Conservation (phyloP, 768 basidiomycete genomes). For the Russula vinacea region DNA sequence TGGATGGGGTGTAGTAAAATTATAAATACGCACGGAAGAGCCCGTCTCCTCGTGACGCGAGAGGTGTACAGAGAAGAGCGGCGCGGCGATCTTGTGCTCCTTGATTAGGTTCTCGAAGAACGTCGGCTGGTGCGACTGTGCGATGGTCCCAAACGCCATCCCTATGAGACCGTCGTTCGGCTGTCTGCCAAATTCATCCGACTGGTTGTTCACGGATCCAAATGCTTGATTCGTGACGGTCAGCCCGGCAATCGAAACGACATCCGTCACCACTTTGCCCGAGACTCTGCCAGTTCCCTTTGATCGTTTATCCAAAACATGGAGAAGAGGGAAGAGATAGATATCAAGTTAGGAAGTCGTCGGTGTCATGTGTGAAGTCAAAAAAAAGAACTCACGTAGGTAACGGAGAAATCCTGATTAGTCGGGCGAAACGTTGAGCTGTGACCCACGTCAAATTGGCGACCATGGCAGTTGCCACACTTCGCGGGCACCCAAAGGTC, state of each 20-base stretch:
- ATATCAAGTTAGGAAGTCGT: background rate
- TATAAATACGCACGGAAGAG: conserved; percentile 43
- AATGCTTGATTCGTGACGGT: conserved; percentile 51
- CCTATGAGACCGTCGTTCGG: conserved; percentile 61
- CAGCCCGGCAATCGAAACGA: conserved; percentile 48
- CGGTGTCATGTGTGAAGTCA: too few relatives aligned
- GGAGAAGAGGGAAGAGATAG: too few relatives aligned
- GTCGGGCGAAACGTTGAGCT: conserved; percentile 45
- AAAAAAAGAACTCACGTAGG: conserved; percentile 44
- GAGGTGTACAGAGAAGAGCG: conserved; percentile 60
- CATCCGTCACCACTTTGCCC: conserved; percentile 51
- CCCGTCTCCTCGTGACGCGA: conserved; percentile 42
- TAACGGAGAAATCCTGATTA: conserved; percentile 38
- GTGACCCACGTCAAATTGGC: conserved; percentile 39
- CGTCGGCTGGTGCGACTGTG: conserved; percentile 46
- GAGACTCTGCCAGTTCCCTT: conserved; percentile 53
- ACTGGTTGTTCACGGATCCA: conserved; percentile 48
- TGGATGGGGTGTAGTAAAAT: background rate
- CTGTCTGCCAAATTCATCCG: conserved; percentile 47
- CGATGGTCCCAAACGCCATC: conserved; percentile 58
- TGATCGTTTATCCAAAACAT: background rate
- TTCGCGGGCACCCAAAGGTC: conserved; percentile 57
- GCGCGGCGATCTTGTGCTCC: conserved; percentile 40
- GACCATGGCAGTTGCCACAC: conserved; percentile 42
- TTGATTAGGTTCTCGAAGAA: conserved; percentile 63